phyloP scores from a whole-genome alignment of 768 basidiomycete species.

The Trametes meyenii region DNA sequence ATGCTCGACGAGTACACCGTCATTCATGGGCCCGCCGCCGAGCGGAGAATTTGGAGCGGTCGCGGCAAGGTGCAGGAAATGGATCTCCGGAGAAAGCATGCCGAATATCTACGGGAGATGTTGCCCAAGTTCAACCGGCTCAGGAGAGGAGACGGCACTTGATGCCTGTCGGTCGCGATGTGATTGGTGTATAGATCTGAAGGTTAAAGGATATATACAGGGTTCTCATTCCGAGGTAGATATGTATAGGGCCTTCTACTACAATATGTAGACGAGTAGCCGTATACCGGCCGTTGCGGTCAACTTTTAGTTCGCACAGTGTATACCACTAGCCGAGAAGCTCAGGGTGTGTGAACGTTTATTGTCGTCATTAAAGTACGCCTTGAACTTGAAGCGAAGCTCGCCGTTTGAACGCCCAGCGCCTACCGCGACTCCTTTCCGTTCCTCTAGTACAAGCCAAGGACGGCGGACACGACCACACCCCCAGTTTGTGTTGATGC shows the following conservation, averaged over 20 bases:
- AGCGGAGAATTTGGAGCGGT: slow-evolving; percentile 75
- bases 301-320: no score
- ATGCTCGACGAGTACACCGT: slow-evolving; percentile 81
- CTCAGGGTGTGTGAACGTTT: no score
- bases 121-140: slow-evolving; percentile 59
- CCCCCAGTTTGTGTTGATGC: not conserved
- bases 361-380: no score
- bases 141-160: not conserved
- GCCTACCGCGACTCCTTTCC: not conserved
- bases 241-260: no score
- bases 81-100: slow-evolving; percentile 84
- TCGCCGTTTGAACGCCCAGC: not conserved
- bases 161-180: not conserved
- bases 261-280: no score
- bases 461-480: not conserved
- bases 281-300: no score
- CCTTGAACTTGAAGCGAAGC: no score
- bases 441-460: no score
- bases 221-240: no score
- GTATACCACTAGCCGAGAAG: no score
- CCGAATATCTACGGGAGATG: slow-evolving; percentile 91
- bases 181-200: no score
- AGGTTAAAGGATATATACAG: no score
- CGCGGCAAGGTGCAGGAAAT: slow-evolving; percentile 63
- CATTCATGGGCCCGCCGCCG: slow-evolving; percentile 75